phyloP scores from a whole-genome alignment of 2,329 filamentous ascomycete species.

The Neonectria coccinea region DNA sequence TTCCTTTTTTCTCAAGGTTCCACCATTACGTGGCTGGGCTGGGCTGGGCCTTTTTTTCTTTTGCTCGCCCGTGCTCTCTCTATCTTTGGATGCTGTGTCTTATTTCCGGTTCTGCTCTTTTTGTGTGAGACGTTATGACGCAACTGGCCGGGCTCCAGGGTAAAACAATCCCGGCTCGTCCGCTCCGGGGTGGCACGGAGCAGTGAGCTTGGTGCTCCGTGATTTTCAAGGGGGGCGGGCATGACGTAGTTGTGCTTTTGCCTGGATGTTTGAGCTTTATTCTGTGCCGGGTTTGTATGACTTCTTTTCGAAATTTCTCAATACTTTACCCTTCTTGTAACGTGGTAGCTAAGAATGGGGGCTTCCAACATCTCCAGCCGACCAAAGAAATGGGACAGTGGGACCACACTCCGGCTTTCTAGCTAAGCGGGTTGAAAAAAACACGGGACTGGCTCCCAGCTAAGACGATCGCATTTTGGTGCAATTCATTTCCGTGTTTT shows the following conservation, averaged over 20 bases:
- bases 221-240: background rate
- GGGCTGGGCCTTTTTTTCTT: no score
- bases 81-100: background rate
- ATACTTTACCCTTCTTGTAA: background rate
- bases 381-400: background rate
- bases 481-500: no score
- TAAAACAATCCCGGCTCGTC: background rate
- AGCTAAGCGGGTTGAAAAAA: no score
- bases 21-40: constrained; percentile 1
- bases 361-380: no score
- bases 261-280: background rate
- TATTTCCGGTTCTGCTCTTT: background rate
- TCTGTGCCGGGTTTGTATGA: background rate
- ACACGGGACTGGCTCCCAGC: no score
- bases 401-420: no score
- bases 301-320: background rate
- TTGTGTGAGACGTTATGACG: constrained; percentile 9
- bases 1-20: background rate
- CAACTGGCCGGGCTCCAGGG: background rate
- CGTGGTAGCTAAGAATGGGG: background rate
- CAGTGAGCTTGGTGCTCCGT: background rate
- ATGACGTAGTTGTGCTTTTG: background rate
- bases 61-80: background rate
- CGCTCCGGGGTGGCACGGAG: background rate
- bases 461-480: no score